Conservation (phyloP, 768 basidiomycete genomes). For the Lentinula boryana region DNA sequence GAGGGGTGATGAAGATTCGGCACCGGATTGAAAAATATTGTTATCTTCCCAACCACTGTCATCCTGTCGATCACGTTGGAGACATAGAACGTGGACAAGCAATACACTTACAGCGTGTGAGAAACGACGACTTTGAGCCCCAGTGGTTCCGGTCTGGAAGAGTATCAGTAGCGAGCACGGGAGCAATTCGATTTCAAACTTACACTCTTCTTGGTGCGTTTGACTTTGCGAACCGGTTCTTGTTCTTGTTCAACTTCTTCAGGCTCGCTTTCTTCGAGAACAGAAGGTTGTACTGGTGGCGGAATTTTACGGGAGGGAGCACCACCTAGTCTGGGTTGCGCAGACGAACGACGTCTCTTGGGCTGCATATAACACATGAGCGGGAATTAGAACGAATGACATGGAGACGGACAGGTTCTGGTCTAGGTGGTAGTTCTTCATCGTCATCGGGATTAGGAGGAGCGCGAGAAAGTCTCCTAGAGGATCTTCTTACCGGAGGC, state of each 20-base stretch:
- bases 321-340: conserved; percentile 62
- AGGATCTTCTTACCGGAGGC: conserved; percentile 43
- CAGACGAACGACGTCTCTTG: conserved; percentile 78
- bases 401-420: conserved; percentile 48
- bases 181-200: conserved; percentile 10
- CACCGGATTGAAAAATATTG: conserved; percentile 87
- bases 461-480: conserved; percentile 58
- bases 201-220: conserved; percentile 56
- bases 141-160: conserved; percentile 41
- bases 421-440: conserved; percentile 30
- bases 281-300: conserved; percentile 33
- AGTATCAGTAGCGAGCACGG: conserved; percentile 1
- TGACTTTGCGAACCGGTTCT: conserved; percentile 52
- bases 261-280: conserved; percentile 73
- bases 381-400: conserved; percentile 4
- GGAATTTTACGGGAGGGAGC: conserved; percentile 26
- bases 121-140: conserved; percentile 46
- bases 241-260: conserved; percentile 48
- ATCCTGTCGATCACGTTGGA: conserved; percentile 23
- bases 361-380: conserved; percentile 27
- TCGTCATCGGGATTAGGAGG: conserved; percentile 41
- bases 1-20: conserved; percentile 76
- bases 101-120: conserved; percentile 36
- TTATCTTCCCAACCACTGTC: conserved; percentile 90
- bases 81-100: conserved; percentile 4